Evolutionary conservation across 2,329 filamentous ascomycete species (phyloP), one percentile per base, ranked within the genome.

Genomic region (Ramularia endophylla): DNA sequence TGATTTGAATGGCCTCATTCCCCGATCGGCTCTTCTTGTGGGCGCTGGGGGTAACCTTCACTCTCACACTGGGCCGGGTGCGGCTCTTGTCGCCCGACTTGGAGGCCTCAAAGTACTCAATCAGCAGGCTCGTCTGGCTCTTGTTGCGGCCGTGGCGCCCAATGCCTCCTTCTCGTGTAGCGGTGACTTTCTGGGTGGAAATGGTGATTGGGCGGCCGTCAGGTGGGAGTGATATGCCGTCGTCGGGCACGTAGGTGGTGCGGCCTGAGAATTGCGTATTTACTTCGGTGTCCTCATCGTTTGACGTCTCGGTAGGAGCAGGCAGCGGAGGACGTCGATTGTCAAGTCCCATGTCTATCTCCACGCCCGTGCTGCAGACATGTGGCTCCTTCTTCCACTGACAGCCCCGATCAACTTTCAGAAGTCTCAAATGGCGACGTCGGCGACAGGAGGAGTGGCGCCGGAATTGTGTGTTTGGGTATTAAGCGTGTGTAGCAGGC

Each of bases 131-230:
- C 27, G 89, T 94, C 69, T 94, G 88, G 33, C 87, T 94, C 55
- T 78, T 76, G 65, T 59, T 66, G 60, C 59, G 69, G 65, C 62
- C 65, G 73, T 65, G 64, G 74, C 46, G 65, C 47, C 73, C 68
- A 62, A 49, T 72, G 67, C 61, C 74, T 62, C 79, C 81, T 15
- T 61, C 54, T 30, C 50, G 51, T 19, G 46, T 47, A 19, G 34
- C 35, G 19, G 50, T 55, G 55, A 67, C 80, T 77, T 65, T 85
- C 73, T 59, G 78, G 32, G 90, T 95, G 61, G 83, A 81, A 63
- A 98, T 94, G 46, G 87, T 97, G 58, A 98, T 82, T 30, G 89
- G 88, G 39, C 85, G 90, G 61, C 86, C 87, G 78, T 92, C 86
- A 59, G 88, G 85, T 43, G 85, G 86, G 38, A 92, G 76, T 27